A percentile compares a stretch with the other conserved stretches of the same genome.
These are phyloP conservation scores for Glaciozyma martinii DNA, from an alignment of 768 basidiomycete species.

Conservation along the genomic window DNA sequence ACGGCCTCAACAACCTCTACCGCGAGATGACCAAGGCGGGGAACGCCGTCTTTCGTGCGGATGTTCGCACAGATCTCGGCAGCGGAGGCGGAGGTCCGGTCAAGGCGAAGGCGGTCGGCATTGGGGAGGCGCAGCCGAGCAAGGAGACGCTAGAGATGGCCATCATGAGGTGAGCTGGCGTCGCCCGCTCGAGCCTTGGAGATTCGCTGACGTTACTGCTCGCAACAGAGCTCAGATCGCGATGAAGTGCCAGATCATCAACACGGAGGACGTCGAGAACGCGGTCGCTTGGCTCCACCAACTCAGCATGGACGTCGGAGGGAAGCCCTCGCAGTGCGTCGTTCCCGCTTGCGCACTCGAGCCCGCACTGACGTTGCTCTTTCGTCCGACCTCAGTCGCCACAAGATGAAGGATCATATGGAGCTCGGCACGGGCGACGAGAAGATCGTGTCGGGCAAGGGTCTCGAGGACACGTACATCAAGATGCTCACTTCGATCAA, in stretches of 20 bases:
- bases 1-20: slow-evolving; percentile 11
- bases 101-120: slow-evolving; percentile 12
- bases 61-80: background rate
- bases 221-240: slow-evolving; percentile 10
- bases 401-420: slow-evolving; percentile 15
- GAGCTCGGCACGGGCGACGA: slow-evolving; percentile 21
- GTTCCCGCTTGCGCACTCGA: background rate
- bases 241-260: slow-evolving; percentile 20
- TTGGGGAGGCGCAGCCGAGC: slow-evolving; percentile 11
- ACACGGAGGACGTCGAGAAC: slow-evolving; percentile 15
- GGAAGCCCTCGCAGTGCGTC: slow-evolving; percentile 36
- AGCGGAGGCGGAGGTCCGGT: background rate
- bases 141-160: slow-evolving; percentile 19
- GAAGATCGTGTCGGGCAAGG: slow-evolving; percentile 22
- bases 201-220: background rate
- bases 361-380: too few species aligned
- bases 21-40: slow-evolving; percentile 8
- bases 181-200: too few species aligned
- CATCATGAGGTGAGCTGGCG: slow-evolving; percentile 9
- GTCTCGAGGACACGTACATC: slow-evolving; percentile 31
- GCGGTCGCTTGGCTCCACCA: slow-evolving; percentile 31
- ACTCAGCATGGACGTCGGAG: slow-evolving; percentile 22
- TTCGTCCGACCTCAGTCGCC: slow-evolving; percentile 2
- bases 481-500: slow-evolving; percentile 32
- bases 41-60: slow-evolving; percentile 11